Conservation (phyloP, 2,329 filamentous ascomycete species). For the Botrytis squamosa region DNA sequence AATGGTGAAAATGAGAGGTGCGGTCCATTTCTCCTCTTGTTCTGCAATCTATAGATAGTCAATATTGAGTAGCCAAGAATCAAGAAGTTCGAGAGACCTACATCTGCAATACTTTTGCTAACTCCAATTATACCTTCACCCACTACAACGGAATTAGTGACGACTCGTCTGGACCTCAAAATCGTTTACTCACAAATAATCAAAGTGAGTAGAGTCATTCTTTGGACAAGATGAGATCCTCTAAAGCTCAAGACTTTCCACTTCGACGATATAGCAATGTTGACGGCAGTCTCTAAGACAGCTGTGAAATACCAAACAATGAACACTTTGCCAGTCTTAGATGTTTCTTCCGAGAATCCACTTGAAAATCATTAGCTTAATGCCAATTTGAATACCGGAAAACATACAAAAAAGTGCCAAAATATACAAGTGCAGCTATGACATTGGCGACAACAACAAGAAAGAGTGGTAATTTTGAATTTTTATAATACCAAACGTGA, state of each 20-base stretch:
- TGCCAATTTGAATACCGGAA: no score
- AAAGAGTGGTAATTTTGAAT: conserved; percentile 26
- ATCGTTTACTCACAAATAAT: conserved; percentile 44
- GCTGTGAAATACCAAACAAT: conserved; percentile 31
- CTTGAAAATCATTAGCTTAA: not conserved
- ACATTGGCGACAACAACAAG: conserved; percentile 24
- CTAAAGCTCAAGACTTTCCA: conserved; percentile 50
- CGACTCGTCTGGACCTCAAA: not conserved
- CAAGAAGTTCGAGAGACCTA: conserved; percentile 7
- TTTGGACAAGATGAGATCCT: conserved; percentile 56
- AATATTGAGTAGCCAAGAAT: not conserved
- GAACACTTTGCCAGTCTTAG: not conserved
- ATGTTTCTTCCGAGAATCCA: not conserved
- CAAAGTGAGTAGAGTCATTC: conserved; percentile 57
- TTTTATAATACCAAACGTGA: conserved; percentile 31
- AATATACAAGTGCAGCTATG: conserved; percentile 31
- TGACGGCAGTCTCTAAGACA: conserved; percentile 29
- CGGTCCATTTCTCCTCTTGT: not conserved
- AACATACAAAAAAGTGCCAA: conserved; percentile 28
- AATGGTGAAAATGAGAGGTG: conserved; percentile 1
- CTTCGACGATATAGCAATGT: conserved; percentile 29
- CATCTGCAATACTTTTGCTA: conserved; percentile 29
- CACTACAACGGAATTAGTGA: conserved; percentile 19
- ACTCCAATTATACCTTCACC: conserved; percentile 35
- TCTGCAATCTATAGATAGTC: conserved; percentile 2